A percentile compares a stretch with the other conserved stretches of the same genome.
Conservation (phyloP, 1,139 yeast genomes). For the Entelexis paramagnoliae region DNA sequence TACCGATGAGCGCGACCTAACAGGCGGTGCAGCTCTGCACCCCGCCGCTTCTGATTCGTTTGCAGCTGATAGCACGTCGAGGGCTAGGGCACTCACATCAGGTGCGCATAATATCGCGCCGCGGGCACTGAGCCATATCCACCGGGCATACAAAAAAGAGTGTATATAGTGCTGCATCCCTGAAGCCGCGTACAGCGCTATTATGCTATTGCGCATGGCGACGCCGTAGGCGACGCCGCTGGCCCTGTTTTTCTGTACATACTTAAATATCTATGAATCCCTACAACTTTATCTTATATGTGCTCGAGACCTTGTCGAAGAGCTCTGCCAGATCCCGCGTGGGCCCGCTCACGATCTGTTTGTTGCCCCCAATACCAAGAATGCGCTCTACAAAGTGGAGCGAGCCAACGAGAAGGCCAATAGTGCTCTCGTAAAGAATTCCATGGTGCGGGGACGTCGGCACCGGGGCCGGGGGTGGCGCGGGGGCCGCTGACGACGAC, state of each 20-base stretch:
- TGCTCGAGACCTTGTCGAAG: neutral
- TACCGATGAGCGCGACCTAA: no score
- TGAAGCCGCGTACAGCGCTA: no score
- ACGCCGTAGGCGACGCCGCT: no score
- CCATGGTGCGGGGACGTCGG: slow-evolving; percentile 9
- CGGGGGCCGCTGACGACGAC: neutral
- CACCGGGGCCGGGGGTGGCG: slow-evolving; percentile 3
- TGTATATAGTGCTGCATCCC: no score
- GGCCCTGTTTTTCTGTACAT: neutral
- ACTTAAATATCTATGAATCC: neutral
- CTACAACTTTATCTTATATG: neutral
- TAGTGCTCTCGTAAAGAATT: neutral
- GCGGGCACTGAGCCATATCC: no score
- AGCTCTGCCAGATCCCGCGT: neutral
- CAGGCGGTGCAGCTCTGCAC: no score
- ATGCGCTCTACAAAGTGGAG: slow-evolving; percentile 1
- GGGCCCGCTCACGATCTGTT: neutral
- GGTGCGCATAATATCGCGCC: no score
- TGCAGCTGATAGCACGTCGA: no score
- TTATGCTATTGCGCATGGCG: no score
- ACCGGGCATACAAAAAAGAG: no score
- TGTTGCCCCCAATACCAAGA: neutral
- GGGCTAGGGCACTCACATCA: neutral
- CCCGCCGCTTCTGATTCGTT: no score
- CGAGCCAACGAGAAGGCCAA: slow-evolving; percentile 4